Evolutionary conservation across 768 basidiomycete genomes (phyloP), one percentile per base, ranked within the genome.

Genomic region (Boletus bicolor): DNA sequence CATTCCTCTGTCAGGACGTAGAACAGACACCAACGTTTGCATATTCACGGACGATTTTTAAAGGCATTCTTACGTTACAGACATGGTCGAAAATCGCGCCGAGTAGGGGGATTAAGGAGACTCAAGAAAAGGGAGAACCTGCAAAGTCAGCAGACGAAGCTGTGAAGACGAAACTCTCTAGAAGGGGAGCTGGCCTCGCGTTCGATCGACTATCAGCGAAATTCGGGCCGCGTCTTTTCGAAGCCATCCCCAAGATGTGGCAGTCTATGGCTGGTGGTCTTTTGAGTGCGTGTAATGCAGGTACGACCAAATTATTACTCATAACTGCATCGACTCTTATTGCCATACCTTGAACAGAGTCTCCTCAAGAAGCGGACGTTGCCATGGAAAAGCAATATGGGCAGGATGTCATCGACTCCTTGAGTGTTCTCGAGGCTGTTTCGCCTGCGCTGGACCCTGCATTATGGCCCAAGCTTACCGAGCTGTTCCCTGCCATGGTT

Each of bases 171-270:
- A 81, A 79, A 37, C 75, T 98, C 12, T 87, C 93, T 1, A 79
- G 93, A 50, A 79, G 95, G 49, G 97, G 97, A 24, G 95, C 95
- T 2, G 76, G 87, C 14, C 76, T 89, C 21, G 94, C 95, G 0
- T 90, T 99, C 55, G 77, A 82, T 47, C 78, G 90, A 57, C 73
- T 99, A 32, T 92, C 93, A 2, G 68, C 73, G 4, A 82, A 80
- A 58, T 97, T 98, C 61, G 93, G 90, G 0, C 68, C 82, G 2
- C 73, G 73, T 14, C 75, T 98, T 32, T 74, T 98, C 36, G 81
- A 86, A 0, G 78, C 82, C 35, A 83, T 98, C n/a, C 96, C 97
- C 2, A 92, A 84, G 61, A 89, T 98, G 80, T 98, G 96, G 95
- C 85, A 89, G 47, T 93, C 90, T 5, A 92, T 97, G 84, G 85